Base-by-base conservation (phyloP, 2,329 filamentous ascomycete genomes). In the Xylaria sp. region DNA sequence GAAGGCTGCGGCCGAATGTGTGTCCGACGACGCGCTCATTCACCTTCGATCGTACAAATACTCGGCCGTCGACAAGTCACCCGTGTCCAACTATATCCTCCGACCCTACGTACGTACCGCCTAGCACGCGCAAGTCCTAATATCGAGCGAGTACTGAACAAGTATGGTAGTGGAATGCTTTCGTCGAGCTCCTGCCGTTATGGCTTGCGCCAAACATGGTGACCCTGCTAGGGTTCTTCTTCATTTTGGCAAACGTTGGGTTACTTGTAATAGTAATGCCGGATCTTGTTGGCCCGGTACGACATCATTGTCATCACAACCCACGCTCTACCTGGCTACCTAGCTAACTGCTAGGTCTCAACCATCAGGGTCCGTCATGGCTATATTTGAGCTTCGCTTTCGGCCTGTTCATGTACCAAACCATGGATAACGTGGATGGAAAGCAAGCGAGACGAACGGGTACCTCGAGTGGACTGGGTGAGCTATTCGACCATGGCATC, bases 151-250 rank as follows among this genome's bases (percentile, higher is more conserved):
- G 55, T 69, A 67, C 75, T 72, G 69, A 76, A 69, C 70, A 69
- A 71, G 25, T 56, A 39, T 65, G 73, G 76, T 80, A 98, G 95
- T 99, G 96, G 96, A 98, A 97, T 87, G 93, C 90, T 71, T 94
- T 94, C 74, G 96, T 98, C 74, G 90, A 97, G 78, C 82, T 97
- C 47, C 82, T 99, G 75, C 96, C 96, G 70, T 82, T 97, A 88
- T 99, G 95, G 94, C 87, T 99, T 61, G 96, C 96, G 31, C 96
- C 96, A 38, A 99, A 99, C 78, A 96, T 97, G 90, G 95, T 99
- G 66, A 99, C 96, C 72, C 85, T 99, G 27, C 81, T 98, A 54
- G 96, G 96, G 65, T 99, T 98, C 86, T 90, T 92, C 81, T 98
- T 95, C 84, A 96, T 99, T 73, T 82, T 99, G 59, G 89, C 82